Base-by-base conservation (phyloP, 768 basidiomycete genomes). In the Pisolithus albus region DNA sequence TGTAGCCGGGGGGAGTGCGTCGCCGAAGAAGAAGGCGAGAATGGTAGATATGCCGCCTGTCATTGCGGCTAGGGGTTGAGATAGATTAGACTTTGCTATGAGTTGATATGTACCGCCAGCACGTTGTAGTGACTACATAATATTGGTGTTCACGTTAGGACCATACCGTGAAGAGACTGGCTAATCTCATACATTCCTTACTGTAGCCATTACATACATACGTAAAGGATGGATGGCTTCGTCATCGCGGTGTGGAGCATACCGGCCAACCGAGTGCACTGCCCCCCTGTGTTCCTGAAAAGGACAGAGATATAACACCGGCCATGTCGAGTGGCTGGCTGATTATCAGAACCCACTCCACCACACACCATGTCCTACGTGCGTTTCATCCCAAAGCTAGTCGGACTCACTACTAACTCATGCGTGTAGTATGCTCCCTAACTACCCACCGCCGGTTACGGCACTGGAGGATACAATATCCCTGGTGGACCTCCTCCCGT, bases 61-160 rank as follows among this genome's bases (percentile, higher is more conserved):
- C 38, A 69, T 70, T 24, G 60, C 64, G 32, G 69, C 69, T 24
- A 70, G 65, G 43, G 67, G 70, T 26, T 69, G 63, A 53, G 57
- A 24, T 13, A 21, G 36, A 9, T 15, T 52, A 39, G 26, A 18
- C 24, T 51, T n/a, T 38, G 28, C 19, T 10, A 11, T 34, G 32
- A n/a, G n/a, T n/a, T n/a, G n/a, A 34, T 11, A 11, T 11, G 32
- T 11, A 34, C 32, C 32, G 11, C 2, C 32, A 34, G 32, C 10
- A 28, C 28, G 28, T 23, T 23, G 28, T 7, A 6, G 28, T 5
- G n/a, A n/a, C n/a, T n/a, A n/a, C n/a, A n/a, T 7, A 9, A 28
- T 28, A 28, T 9, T 28, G 2, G 4, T 28, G 28, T n/a, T n/a
- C n/a, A n/a, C n/a, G n/a, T n/a, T 28, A 7, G 28, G 28, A 28